Percentiles rank a stretch among this genome's conserved stretches.
Conservation (phyloP, 1,284 basidiomycete genomes). For the Pisolithus thermaeus region DNA sequence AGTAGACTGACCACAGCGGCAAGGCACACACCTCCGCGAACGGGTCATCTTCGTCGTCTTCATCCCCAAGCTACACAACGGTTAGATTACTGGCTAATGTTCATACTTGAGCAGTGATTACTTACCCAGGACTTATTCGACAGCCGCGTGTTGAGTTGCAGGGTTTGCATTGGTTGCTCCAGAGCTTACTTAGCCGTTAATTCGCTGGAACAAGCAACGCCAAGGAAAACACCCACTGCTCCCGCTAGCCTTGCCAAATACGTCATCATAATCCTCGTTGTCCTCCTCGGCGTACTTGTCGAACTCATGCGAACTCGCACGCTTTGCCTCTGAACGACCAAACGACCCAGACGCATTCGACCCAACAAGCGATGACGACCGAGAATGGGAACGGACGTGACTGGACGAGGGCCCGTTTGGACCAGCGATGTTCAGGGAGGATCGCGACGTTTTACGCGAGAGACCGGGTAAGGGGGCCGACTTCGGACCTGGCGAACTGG, state of each 20-base stretch:
- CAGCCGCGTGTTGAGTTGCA: constrained; percentile 78
- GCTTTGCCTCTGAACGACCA: constrained; percentile 55
- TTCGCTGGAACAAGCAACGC: background rate
- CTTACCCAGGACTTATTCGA: constrained; percentile 85
- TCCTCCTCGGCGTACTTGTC: constrained; percentile 83
- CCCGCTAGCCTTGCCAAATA: constrained; percentile 74
- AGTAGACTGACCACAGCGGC: constrained; percentile 2
- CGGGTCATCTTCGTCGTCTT: constrained; percentile 86
- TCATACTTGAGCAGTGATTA: constrained; percentile 4
- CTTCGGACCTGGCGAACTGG: constrained; percentile 47
- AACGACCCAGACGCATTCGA: constrained; percentile 45
- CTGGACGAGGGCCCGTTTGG: constrained; percentile 23
- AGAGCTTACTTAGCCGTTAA: constrained; percentile 35
- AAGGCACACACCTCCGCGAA: constrained; percentile 72
- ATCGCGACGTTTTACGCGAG: constrained; percentile 41
- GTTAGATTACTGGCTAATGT: background rate
- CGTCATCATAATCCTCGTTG: constrained; percentile 86
- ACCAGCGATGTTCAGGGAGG: constrained; percentile 36
- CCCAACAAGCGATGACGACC: constrained; percentile 56
- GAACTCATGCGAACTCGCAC: constrained; percentile 56
- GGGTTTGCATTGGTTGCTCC: constrained; percentile 57
- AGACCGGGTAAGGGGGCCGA: constrained; percentile 59
- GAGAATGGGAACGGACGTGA: constrained; percentile 34
- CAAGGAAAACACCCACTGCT: constrained; percentile 41
- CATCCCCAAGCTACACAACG: constrained; percentile 59